Base-by-base conservation (phyloP, 208 protist genomes). In the Leishmania aethiopica region DNA sequence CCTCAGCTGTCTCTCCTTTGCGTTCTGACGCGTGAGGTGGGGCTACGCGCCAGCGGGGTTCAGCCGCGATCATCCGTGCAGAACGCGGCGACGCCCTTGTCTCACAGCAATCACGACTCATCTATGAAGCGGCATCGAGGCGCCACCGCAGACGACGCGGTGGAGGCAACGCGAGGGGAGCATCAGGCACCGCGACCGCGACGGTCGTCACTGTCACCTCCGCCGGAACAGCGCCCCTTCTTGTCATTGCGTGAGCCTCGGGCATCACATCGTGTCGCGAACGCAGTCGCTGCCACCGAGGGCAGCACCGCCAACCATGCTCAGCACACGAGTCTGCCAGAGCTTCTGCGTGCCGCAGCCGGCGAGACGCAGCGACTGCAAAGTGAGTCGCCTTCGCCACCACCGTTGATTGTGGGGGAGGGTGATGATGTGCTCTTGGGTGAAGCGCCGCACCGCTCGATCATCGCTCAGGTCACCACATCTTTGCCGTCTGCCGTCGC, bases 1-100 rank as follows among this genome's bases (percentile, higher is more conserved):
- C 91, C 93, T 4, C 84, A 88, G 51, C 77, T 96, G 57, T 66
- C 84, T 4, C 51, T 89, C 15, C 81, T 96, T 57, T 90, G 84
- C 47, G 72, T n/a, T 1, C 64, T 91, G n/a, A 66, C 84, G 17
- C 88, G 86, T 22, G 86, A 88, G 83, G 85, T 92, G 7, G 86
- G 80, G 28, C 78, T 82, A 72, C 82, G 82, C 59, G 35, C 70
- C 55, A 17, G 47, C 80, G 37, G 25, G 64, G 40, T 17, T 28
- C 53, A 67, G 22, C 69, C 15, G 69, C 25, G 69, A 53, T 35
- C 42, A 73, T 35, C 22, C 40, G 45, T 73, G 69, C 40, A 73
- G 42, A n/a, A 35, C 37, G 22, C 69, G 25, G 37, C 19, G 32
- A 15, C 1, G 8, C 5, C 42, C 42, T 3, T 53, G 42, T 25